These are phyloP conservation scores for Geosmithia morbida DNA, from an alignment of 2,329 filamentous ascomycete genomes.

Conservation along the genomic window DNA sequence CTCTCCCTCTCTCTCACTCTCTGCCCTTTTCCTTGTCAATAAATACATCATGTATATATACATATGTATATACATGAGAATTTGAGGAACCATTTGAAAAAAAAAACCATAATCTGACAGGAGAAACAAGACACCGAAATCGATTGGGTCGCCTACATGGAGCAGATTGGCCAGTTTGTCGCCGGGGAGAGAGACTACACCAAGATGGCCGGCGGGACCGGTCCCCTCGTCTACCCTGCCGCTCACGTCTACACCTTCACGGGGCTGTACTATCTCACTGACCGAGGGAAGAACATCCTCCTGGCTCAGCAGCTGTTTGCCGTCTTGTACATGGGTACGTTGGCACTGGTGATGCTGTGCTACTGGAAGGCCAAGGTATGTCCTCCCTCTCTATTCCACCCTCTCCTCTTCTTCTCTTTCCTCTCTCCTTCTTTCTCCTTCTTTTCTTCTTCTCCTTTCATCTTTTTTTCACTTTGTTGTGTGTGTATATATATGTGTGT, in stretches of 20 bases:
- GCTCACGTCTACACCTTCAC: slow-evolving; percentile 88
- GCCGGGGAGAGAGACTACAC: slow-evolving; percentile 81
- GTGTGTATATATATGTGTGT: too few relatives aligned
- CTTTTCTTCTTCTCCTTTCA: too few relatives aligned
- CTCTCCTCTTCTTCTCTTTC: too few relatives aligned
- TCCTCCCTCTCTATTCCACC: not conserved
- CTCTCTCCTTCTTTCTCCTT: too few relatives aligned
- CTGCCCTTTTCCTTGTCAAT: not conserved
- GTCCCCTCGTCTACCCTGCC: slow-evolving; percentile 88
- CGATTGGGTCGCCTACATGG: slow-evolving; percentile 95
- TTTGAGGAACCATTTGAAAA: not conserved
- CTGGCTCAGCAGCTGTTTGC: slow-evolving; percentile 78
- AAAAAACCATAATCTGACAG: slow-evolving; percentile 2
- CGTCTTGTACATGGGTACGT: slow-evolving; percentile 59
- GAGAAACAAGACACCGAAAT: slow-evolving; percentile 78
- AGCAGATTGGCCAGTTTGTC: slow-evolving; percentile 70
- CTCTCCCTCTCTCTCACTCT: not conserved
- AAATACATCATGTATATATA: too few relatives aligned
- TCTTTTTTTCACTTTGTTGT: too few relatives aligned
- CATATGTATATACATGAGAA: too few relatives aligned
- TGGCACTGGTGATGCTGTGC: slow-evolving; percentile 67
- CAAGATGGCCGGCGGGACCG: slow-evolving; percentile 73
- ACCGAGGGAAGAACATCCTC: slow-evolving; percentile 60
- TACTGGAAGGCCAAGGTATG: slow-evolving; percentile 59
- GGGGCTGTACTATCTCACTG: slow-evolving; percentile 62